Evolutionary conservation across 257 asterid genomes (phyloP), one percentile per base, ranked within the genome.

Genomic region (Oldenlandia corymbosa): DNA sequence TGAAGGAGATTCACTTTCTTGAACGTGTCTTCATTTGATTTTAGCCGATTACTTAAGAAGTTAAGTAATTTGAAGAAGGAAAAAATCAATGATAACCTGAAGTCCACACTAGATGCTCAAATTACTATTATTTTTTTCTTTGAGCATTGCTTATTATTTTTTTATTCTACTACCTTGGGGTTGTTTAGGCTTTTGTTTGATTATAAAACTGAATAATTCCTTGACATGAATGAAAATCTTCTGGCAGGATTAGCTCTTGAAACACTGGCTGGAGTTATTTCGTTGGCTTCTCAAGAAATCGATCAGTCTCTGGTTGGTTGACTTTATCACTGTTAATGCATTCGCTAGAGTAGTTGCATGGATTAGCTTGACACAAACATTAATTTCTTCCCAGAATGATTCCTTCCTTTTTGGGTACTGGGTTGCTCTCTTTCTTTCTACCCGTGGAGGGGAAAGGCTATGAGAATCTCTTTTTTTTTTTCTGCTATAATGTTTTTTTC

Each of bases 181-280:
- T n/a, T 26, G 24, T 10, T 13, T 30, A 10, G 3, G n/a, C 20
- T 28, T 62, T 4, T 7, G 37, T 49, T 50, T 39, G 12, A 24
- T 50, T 27, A 18, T 12, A 30, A 8, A n/a, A 34, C 62, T 28
- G 3, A 2, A 49, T 18, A 31, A n/a, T 39, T 23, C 16, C 32
- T 68, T 10, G 10, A 65, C 16, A 52, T 24, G 39, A 41, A 26
- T 37, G 18, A 17, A 66, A 16, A 21, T 18, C 39, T 52, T 71
- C 70, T 56, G 49, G 53, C 88, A 93, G 99, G 99, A 65, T 67
- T 85, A 61, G 99, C 99, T 10, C 79, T 90, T 68, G 90, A 93
- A 81, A 75, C 95, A 67, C 81, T 93, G 60, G 94, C 96, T 71
- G 96, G 95, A 68, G 86, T 85, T 70, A 71, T 93, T 66, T 83